These are phyloP conservation scores for Aspergillus tamarii DNA, from an alignment of 2,329 filamentous ascomycete genomes.

Conservation along the genomic window DNA sequence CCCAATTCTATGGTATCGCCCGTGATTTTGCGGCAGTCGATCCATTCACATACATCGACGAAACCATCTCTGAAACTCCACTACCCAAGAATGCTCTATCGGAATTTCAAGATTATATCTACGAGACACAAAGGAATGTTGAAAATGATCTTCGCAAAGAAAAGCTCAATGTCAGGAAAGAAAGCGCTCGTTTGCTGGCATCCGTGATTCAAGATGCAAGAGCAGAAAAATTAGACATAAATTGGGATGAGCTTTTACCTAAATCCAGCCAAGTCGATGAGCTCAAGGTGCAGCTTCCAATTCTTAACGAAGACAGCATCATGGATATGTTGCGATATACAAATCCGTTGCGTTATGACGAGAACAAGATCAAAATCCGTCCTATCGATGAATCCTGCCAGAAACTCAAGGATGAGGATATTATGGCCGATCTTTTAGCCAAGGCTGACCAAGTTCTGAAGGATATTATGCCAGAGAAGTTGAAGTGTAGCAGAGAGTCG, in stretches of 20 bases:
- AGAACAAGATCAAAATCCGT: background rate
- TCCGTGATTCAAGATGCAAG: slow-evolving; percentile 28
- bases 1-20: slow-evolving; percentile 49
- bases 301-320: slow-evolving; percentile 46
- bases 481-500: slow-evolving; percentile 28
- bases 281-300: slow-evolving; percentile 51
- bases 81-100: slow-evolving; percentile 24
- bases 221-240: slow-evolving; percentile 14
- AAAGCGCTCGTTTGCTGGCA: slow-evolving; percentile 34
- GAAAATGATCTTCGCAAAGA: slow-evolving; percentile 27
- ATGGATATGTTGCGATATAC: slow-evolving; percentile 46
- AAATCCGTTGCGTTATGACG: slow-evolving; percentile 8
- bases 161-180: slow-evolving; percentile 38
- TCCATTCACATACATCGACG: slow-evolving; percentile 24
- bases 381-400: slow-evolving; percentile 1
- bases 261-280: slow-evolving; percentile 24
- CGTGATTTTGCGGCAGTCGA: slow-evolving; percentile 38
- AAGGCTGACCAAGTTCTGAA: slow-evolving; percentile 3
- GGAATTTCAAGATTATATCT: slow-evolving; percentile 19
- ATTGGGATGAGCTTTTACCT: slow-evolving; percentile 26
- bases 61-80: slow-evolving; percentile 14
- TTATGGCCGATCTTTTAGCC: background rate
- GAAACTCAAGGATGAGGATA: background rate
- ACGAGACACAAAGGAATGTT: slow-evolving; percentile 14
- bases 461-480: slow-evolving; percentile 26